Evolutionary conservation across 768 basidiomycete species (phyloP).

Genomic region (Lentinula lateritia): DNA sequence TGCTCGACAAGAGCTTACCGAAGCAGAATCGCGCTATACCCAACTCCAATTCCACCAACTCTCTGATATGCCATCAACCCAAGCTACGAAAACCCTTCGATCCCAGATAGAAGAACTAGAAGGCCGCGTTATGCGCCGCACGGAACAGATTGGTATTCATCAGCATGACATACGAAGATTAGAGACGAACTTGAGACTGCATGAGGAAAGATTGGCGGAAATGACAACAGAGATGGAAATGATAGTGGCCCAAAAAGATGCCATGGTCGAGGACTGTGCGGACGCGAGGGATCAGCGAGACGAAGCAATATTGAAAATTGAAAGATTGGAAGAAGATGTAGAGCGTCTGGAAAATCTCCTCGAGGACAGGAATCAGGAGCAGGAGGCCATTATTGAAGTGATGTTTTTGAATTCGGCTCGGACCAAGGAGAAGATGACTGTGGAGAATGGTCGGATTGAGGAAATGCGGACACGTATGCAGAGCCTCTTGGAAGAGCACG

Average conservation of each 20-base stretch:
- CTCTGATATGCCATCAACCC: slow-evolving; percentile 51
- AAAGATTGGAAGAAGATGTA: slow-evolving; percentile 57
- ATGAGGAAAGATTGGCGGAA: slow-evolving; percentile 71
- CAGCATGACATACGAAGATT: slow-evolving; percentile 76
- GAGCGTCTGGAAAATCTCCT: slow-evolving; percentile 31
- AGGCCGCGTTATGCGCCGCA: slow-evolving; percentile 54
- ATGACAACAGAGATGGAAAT: slow-evolving; percentile 67
- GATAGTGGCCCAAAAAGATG: slow-evolving; percentile 59
- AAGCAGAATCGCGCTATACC: slow-evolving; percentile 57
- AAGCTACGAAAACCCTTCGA: slow-evolving; percentile 49
- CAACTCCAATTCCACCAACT: slow-evolving; percentile 63
- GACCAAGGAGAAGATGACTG: not conserved
- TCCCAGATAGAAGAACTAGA: slow-evolving; percentile 69
- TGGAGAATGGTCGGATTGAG: not conserved
- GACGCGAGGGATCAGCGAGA: slow-evolving; percentile 72
- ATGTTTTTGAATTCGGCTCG: slow-evolving; percentile 7
- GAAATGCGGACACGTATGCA: slow-evolving; percentile 28
- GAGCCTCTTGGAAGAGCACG: slow-evolving; percentile 5
- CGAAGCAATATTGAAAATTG: slow-evolving; percentile 48
- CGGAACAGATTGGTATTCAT: slow-evolving; percentile 71
- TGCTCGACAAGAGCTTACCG: slow-evolving; percentile 47
- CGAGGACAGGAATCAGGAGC: slow-evolving; percentile 6
- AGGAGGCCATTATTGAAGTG: slow-evolving; percentile 7
- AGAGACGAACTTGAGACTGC: slow-evolving; percentile 67
- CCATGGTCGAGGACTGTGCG: slow-evolving; percentile 83